Base-by-base conservation (phyloP, 2,329 filamentous ascomycete genomes). In the Monosporascus sp. region DNA sequence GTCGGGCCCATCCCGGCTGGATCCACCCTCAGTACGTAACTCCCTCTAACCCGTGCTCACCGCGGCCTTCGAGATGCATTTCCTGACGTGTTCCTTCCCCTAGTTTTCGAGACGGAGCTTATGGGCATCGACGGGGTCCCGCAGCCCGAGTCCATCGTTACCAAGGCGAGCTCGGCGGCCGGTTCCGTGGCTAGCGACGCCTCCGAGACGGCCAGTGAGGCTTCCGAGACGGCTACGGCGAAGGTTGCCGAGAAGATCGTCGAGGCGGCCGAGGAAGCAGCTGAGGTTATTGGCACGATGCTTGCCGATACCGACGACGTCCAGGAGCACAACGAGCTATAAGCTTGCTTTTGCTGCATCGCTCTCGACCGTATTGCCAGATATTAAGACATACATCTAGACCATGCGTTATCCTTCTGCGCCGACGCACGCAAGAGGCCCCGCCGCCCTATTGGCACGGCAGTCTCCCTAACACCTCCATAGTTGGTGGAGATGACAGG, bases 91-190 rank as follows among this genome's bases (percentile, higher is more conserved):
- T 17, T 40, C 57, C 49, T 38, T 38, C 48, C 22, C 27, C 46
- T 63, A 88, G 84, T 97, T 51, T 97, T 97, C 68, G 90, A 96
- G 77, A 96, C 92, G 46, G 91, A 96, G 74, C 77, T 97, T 60
- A 78, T 97, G 64, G 86, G 81, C 52, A 97, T 97, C 66, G 78
- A 85, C 17, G 91, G 91, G 31, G 88, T 93, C 27, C 68, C 72
- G 52, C 74, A 75, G 59, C 76, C 76, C 52, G 75, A 78, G 58
- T 68, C 70, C 17, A 77, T 78, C 56, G 64, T 74, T 22, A 68
- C 66, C 56, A 77, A 78, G 70, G 54, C 59, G 37, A 57, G 58
- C 20, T 61, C 58, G 35, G 63, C 58, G 51, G 62, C 62, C 40
- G 65, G 62, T 56, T 65, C 60, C 27, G 56, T 54, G 50, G 57